Evolutionary conservation across 305 asterid genomes (phyloP), one percentile per base, ranked within the genome.

Genomic region (Caryopteris hybrid): DNA sequence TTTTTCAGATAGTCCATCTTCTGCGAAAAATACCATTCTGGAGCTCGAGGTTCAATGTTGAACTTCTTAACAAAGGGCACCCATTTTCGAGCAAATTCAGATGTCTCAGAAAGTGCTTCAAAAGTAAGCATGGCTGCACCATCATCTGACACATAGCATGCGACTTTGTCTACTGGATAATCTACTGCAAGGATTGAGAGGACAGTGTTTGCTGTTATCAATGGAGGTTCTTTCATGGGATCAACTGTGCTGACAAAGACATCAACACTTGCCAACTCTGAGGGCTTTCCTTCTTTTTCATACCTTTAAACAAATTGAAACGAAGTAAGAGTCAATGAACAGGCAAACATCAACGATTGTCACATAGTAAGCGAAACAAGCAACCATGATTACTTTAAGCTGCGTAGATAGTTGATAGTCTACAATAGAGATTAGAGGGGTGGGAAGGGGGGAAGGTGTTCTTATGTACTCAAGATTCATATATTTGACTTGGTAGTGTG

Each of bases 71-170:
- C 84, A 62, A 88, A 91, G 39, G 97, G 97, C 22, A 86, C 96
- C 97, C 97, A 91, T 64, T 83, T 89, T 43, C 88, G 76, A 21
- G 98, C 95, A 43, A 91, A 91, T 53, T 83, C 93, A 13, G 94
- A 84, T 29, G 98, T 91, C 79, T 88, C 93, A 3, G 93, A 83
- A 48, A 88, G 88, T 68, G 97, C 88, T 76, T 89, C 98, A 69
- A 89, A 91, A 29, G 98, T 89, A 74, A 89, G 95, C 96, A 91
- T 87, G 21, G 97, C 89, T 33, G 96, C 96, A 71, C 97, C 97
- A 77, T 91, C 97, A 70, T 91, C 97, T 8, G 97, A 89, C 27
- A 88, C 93, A 53, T 91, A 91, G 71, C 97, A 91, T 8, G 95
- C 70, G 13, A 91, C 91, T 72, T 88, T 88, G 46, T 90, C 89